A percentile compares a stretch with the other conserved stretches of the same genome.
Conservation (phyloP, 2,329 filamentous ascomycete species). For the Paracoccidioides brasiliensis region DNA sequence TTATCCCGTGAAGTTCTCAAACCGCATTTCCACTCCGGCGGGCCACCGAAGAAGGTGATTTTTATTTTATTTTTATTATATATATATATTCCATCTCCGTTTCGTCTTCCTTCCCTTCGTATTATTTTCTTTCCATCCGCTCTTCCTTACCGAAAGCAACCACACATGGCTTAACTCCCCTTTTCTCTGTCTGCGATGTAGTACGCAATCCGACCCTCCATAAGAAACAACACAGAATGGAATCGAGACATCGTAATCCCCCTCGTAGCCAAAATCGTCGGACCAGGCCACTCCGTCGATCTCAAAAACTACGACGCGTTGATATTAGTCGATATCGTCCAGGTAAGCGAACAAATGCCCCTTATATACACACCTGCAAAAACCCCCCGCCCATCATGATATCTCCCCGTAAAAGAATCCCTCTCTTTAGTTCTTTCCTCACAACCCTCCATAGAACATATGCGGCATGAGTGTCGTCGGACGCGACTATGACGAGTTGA, state of each 20-base stretch:
- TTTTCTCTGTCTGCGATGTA: not conserved
- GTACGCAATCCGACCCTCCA: slow-evolving; percentile 51
- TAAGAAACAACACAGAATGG: slow-evolving; percentile 47
- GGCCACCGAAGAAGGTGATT: slow-evolving; percentile 39
- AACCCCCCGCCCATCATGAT: not conserved
- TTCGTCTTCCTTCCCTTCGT: too few species aligned
- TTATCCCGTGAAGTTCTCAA: slow-evolving; percentile 45
- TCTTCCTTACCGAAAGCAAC: not conserved
- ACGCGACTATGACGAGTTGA: slow-evolving; percentile 46
- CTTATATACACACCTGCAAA: slow-evolving; percentile 1
- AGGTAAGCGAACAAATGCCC: slow-evolving; percentile 29
- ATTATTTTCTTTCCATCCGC: too few species aligned
- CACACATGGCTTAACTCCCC: not conserved
- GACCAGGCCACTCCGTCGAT: slow-evolving; percentile 45
- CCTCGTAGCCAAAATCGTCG: slow-evolving; percentile 45
- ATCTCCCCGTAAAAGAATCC: too few species aligned
- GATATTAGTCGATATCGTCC: slow-evolving; percentile 50
- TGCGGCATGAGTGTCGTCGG: slow-evolving; percentile 52
- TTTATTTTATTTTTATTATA: too few species aligned
- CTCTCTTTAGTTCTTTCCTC: not conserved
- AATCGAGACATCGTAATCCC: slow-evolving; percentile 47
- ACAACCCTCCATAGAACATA: slow-evolving; percentile 37
- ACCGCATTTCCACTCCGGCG: slow-evolving; percentile 45
- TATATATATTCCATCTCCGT: too few species aligned
- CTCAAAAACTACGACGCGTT: slow-evolving; percentile 47